A percentile compares a stretch with the other conserved stretches of the same genome.
Evolutionary conservation across 177 flowering plant species (phyloP).

Genomic region (Vitis hybrid): DNA sequence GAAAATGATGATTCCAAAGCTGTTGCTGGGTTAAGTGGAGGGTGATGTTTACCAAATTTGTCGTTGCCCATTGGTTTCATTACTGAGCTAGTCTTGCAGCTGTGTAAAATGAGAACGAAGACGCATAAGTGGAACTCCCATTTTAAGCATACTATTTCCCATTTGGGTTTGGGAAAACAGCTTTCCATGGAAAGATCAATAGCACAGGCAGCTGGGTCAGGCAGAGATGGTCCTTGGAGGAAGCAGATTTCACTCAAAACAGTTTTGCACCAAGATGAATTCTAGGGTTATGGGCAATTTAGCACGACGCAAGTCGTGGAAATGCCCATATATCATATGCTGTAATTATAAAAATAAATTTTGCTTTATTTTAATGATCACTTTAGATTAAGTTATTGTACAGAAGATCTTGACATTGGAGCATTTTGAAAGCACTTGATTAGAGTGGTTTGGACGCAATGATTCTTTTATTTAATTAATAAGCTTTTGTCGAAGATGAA

Average conservation of each 20-base stretch:
- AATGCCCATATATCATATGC: constrained; percentile 1
- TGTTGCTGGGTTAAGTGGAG: not conserved
- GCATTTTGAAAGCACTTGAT: not conserved
- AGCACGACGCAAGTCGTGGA: constrained; percentile 7
- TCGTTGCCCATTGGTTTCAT: not conserved
- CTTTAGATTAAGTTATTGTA: constrained; percentile 13
- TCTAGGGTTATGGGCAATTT: constrained; percentile 10
- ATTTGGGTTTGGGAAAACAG: not conserved
- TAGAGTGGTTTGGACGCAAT: not conserved
- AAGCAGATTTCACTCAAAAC: not conserved
- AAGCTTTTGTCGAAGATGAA: too few species aligned
- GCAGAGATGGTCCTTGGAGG: not conserved
- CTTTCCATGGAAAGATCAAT: not conserved
- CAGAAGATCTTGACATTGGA: constrained; percentile 6
- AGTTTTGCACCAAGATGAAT: constrained; percentile 18
- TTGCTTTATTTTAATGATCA: not conserved
- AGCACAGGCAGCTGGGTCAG: not conserved
- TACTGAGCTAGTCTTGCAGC: not conserved
- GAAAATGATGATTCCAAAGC: not conserved
- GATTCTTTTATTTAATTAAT: not conserved
- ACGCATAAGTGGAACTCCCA: not conserved
- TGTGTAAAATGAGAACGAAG: not conserved
- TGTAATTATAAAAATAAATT: constrained; percentile 2
- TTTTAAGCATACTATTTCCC: not conserved
- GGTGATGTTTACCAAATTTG: not conserved